Conservation (phyloP, 441 rosid genomes). For the Hura crepitans region DNA sequence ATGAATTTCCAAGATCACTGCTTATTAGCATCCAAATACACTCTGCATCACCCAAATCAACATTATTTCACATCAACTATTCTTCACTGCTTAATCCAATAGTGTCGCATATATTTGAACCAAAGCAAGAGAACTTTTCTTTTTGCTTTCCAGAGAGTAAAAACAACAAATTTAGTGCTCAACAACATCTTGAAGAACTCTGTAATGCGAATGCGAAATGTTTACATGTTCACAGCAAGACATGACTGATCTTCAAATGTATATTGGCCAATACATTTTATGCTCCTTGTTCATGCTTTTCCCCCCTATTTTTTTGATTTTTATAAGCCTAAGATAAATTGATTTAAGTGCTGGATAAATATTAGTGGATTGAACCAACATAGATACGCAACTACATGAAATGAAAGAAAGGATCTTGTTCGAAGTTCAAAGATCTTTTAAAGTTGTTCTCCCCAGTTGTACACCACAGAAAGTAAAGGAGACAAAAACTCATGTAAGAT, state of each 20-base stretch:
- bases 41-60: constrained; percentile 33
- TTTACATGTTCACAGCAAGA: background rate
- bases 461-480: background rate
- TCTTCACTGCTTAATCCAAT: background rate
- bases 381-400: background rate
- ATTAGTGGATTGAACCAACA: background rate
- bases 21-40: constrained; percentile 24
- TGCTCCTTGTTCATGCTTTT: background rate
- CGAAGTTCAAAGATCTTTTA: constrained; percentile 5
- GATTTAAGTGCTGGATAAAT: background rate
- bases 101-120: background rate
- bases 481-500: constrained; percentile 23
- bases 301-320: background rate
- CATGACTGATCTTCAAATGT: background rate
- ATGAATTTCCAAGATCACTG: constrained; percentile 32
- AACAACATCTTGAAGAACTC: background rate
- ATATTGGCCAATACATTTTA: background rate
- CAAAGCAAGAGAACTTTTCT: background rate
- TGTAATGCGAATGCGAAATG: background rate
- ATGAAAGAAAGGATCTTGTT: background rate
- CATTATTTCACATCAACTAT: constrained; percentile 12
- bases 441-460: background rate
- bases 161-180: background rate
- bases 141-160: background rate
- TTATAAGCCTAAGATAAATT: background rate